A percentile compares a stretch with the other conserved stretches of the same genome.
Conservation (phyloP, 2,329 filamentous ascomycete species). For the Didymella segeticola region DNA sequence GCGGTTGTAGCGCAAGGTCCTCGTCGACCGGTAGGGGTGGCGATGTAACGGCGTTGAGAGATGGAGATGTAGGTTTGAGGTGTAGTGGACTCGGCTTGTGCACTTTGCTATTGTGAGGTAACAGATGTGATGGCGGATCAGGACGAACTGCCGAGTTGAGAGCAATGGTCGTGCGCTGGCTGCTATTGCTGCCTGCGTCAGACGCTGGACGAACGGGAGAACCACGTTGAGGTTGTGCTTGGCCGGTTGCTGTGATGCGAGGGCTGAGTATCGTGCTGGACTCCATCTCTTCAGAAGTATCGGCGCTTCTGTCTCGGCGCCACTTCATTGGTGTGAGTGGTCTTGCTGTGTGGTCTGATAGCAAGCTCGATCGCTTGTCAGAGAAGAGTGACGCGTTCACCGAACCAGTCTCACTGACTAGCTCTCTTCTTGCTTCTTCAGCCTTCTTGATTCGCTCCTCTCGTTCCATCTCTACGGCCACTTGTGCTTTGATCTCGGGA, state of each 20-base stretch:
- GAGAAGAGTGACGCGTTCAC: constrained; percentile 37
- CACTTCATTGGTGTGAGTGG: constrained; percentile 42
- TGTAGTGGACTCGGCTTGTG: constrained; percentile 45
- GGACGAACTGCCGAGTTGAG: constrained; percentile 28
- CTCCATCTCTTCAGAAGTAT: constrained; percentile 37
- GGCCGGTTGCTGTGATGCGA: constrained; percentile 19
- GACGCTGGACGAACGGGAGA: constrained; percentile 37
- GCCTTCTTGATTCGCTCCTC: constrained; percentile 42
- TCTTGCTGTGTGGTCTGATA: constrained; percentile 34
- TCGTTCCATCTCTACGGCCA: constrained; percentile 71
- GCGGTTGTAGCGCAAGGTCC: constrained; percentile 24
- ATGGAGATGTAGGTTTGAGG: constrained; percentile 40
- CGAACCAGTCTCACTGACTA: constrained; percentile 41
- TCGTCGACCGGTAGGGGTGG: constrained; percentile 28
- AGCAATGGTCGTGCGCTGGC: constrained; percentile 45
- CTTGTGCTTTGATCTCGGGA: constrained; percentile 81
- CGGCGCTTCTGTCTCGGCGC: constrained; percentile 24
- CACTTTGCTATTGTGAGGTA: constrained; percentile 28
- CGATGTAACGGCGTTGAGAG: constrained; percentile 23
- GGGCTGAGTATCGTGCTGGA: constrained; percentile 39
- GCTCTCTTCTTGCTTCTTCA: constrained; percentile 36
- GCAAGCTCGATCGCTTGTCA: constrained; percentile 40
- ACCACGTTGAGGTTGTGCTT: constrained; percentile 33
- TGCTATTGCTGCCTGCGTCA: constrained; percentile 47
- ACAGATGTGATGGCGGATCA: constrained; percentile 32